These are phyloP conservation scores for Protomyces arabidopsidicola DNA, from an alignment of 1,139 yeast species.

Conservation along the genomic window DNA sequence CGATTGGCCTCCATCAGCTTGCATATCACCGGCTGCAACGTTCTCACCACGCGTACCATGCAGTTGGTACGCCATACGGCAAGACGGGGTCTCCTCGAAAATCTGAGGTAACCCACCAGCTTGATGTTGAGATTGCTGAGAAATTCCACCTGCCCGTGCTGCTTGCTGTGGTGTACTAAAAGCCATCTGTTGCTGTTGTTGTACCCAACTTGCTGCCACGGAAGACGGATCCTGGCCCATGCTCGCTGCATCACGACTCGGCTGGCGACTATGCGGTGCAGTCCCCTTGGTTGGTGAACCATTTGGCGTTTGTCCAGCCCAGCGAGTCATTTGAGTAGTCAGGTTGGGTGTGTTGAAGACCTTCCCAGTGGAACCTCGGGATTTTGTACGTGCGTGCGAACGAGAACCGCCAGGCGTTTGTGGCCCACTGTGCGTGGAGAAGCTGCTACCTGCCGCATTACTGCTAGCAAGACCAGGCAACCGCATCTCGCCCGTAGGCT, in stretches of 20 bases:
- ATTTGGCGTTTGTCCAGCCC: constrained; percentile 8
- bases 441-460: neutral
- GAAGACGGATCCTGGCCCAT: neutral
- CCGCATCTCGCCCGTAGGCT: neutral
- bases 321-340: constrained; percentile 22
- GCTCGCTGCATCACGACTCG: neutral
- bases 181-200: constrained; percentile 19
- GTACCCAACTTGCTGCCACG: constrained; percentile 18
- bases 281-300: constrained; percentile 7
- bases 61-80: constrained; percentile 25
- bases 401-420: constrained; percentile 20
- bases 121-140: constrained; percentile 1
- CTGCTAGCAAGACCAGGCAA: neutral
- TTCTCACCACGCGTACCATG: constrained; percentile 6
- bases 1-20: neutral
- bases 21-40: neutral
- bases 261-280: constrained; percentile 1
- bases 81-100: constrained; percentile 22
- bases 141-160: neutral
- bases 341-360: constrained; percentile 19
- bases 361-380: constrained; percentile 7
- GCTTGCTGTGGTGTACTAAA: constrained; percentile 23
- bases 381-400: constrained; percentile 4
- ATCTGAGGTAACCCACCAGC: constrained; percentile 18
- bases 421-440: neutral